Percentiles rank a stretch among this genome's conserved stretches.
These are phyloP conservation scores for Drechslerella dactyloides DNA, from an alignment of 2,329 filamentous ascomycete genomes.

Conservation along the genomic window DNA sequence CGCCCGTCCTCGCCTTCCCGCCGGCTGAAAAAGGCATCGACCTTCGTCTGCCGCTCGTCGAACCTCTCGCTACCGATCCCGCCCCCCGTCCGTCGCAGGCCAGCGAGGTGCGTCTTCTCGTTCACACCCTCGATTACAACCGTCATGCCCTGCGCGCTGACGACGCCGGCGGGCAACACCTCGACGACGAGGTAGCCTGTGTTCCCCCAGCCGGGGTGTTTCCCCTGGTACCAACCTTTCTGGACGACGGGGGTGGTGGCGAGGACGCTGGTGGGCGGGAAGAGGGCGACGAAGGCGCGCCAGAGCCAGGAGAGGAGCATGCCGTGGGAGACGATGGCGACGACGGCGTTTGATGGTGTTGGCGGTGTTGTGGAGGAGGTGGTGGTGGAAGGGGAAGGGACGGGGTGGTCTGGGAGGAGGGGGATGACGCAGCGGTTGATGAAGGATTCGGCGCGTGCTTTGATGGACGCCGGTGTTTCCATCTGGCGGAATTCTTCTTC, in stretches of 20 bases:
- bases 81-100: slow-evolving; percentile 78
- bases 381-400: slow-evolving; percentile 57
- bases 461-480: slow-evolving; percentile 74
- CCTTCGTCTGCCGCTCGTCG: slow-evolving; percentile 75
- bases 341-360: slow-evolving; percentile 55
- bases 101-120: slow-evolving; percentile 71
- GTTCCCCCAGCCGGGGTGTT: slow-evolving; percentile 66
- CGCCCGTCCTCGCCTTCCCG: slow-evolving; percentile 57
- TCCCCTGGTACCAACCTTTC: slow-evolving; percentile 46
- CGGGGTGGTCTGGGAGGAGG: slow-evolving; percentile 56
- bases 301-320: slow-evolving; percentile 76
- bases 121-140: slow-evolving; percentile 70
- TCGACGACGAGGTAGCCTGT: slow-evolving; percentile 67
- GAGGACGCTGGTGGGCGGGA: slow-evolving; percentile 57
- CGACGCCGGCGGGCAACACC: slow-evolving; percentile 53
- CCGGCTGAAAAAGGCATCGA: slow-evolving; percentile 76
- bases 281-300: slow-evolving; percentile 66
- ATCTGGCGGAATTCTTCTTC: slow-evolving; percentile 64
- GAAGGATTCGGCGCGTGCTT: slow-evolving; percentile 69
- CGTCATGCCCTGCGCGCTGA: slow-evolving; percentile 27
- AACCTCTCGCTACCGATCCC: slow-evolving; percentile 80
- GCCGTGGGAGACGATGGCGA: slow-evolving; percentile 81
- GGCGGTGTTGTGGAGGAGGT: slow-evolving; percentile 54
- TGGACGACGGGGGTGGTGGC: slow-evolving; percentile 54
- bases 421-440: slow-evolving; percentile 69